Evolutionary conservation across 2,329 filamentous ascomycete genomes (phyloP), one percentile per base, ranked within the genome.

Genomic region (Tolypocladium tropicale): DNA sequence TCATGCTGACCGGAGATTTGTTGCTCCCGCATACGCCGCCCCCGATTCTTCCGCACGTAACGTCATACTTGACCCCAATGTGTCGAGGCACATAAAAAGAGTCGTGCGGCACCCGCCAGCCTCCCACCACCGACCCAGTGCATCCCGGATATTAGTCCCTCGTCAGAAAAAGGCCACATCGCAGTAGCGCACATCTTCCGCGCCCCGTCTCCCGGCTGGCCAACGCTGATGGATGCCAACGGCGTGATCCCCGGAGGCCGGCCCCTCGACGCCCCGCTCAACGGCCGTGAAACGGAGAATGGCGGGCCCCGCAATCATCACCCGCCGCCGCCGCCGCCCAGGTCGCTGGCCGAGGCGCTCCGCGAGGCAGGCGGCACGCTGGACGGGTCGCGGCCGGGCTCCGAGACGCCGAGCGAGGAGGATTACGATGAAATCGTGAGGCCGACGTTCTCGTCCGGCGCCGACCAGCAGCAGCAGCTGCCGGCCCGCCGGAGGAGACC

Each of bases 331-430:
- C 55, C 41, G 28, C 61, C 56, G 34, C 60, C 59, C 11, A 56
- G 59, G 28, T 65, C 68, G 9, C 65, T 70, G 11, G 63, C 60
- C 4, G 62, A 67, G 33, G 68, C 66, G 43, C 58, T 70, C 34
- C 62, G 57, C 16, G 59, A 61, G 23, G 62, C 61, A 11, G 65
- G 65, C n/a, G 61, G 61, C 46, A 60, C 57, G 14, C 56, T 64
- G 11, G 61, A 68, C 11, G 55, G 53, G 11, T 25, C 55, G 2
- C 52, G 54, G 2, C 36, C 61, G 58, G 60, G 64, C 34, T 74
- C 72, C 2, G 74, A 75, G 16, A 75, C 70, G 16, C 66, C 74
- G 2, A 77, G 74, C 39, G 75, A 76, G 55, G 75, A 77, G 59
- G 75, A 77, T 55, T 76, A 76, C 51, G 74, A 77, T 34, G 70